Base-by-base conservation (phyloP, 2,329 filamentous ascomycete species). In the Mycosphaerella arachidis region DNA sequence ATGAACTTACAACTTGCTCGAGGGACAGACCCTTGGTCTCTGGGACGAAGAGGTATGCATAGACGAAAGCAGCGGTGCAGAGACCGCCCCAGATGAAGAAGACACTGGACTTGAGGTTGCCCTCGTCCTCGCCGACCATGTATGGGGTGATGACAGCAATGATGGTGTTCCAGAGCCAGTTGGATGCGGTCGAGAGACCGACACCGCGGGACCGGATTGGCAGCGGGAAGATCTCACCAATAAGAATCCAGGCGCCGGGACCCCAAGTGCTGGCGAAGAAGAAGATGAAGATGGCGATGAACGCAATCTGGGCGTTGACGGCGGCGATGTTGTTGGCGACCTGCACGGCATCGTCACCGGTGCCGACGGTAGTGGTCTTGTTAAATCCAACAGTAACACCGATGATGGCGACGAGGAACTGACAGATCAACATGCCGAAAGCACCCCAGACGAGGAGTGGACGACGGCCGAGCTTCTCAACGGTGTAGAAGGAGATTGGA, bases 271-370 rank as follows among this genome's bases (percentile, higher is more conserved):
- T 86, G 61, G 91, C 91, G 75, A 96, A 96, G 83, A 88, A 93
- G 83, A 91, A 92, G 81, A 96, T 92, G 83, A 92, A 94, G 80
- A 96, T 87, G 79, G 87, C 89, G 72, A 94, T 94, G 79, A 95
- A 94, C 10, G 90, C 85, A 66, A 96, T 91, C 82, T 92, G 87
- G 53, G 88, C 85, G 60, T 76, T 78, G 67, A 82, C 77, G 8
- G 79, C 76, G 1, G 63, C n/a, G 56, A 68, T 62, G 68, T 75
- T 75, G 66, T 73, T 68, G 53, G 75, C 72, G 1, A 85, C 85
- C 62, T 81, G 76, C 75, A 70, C 73, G 20, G 66, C 68, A 31
- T 66, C 65, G 1, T 76, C 64, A 35, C 78, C 68, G n/a, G 63
- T 69, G 18, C 54, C 55, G 57, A 65, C 57, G 27, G 59, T 57